Base-by-base conservation (phyloP, 805 yeast species). In the Babjeviella inositovora region DNA sequence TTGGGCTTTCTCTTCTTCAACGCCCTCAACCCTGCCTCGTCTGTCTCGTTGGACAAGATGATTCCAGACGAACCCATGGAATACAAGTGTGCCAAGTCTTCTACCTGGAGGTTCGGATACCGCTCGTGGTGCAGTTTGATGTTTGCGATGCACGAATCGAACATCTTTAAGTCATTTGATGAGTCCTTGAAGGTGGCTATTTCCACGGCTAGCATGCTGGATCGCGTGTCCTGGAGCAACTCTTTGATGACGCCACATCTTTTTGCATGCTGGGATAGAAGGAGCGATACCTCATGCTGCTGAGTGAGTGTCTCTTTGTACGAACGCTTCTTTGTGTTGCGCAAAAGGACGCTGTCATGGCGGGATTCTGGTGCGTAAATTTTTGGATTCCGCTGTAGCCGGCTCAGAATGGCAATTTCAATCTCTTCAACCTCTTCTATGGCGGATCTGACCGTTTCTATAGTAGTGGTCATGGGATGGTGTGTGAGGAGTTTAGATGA, bases 361-460 rank as follows among this genome's bases (percentile, higher is more conserved):
- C 25, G 43, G 32, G 27, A 20, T 33, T 27, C 17, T 37, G 15
- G 21, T 32, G 56, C 58, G 18, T 63, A 55, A 2, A 79, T 28
- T 10, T 49, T 53, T 0, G 87, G 84, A 35, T 77, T 74, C 27
- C 70, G 38, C 23, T 55, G 51, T 4, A 82, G 47, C 25, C 96
- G 50, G 22, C 59, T 61, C 0, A 74, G 45, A 0, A 82, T 56
- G 0, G 81, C 81, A 14, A 47, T 36, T 35, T 85, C 92, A 4
- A 87, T 59, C 3, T 66, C 47, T 31, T 85, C 93, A 11, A 79
- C 43, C 38, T 77, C 90, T 35, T 73, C 82, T 6, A 67, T 28
- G 1, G 47, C 26, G 4, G 33, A 25, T 23, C 72, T 38, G 18
- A 43, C 40, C 4, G 32, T 31, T 22, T 67, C 72, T 16, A 61